These are phyloP conservation scores for Pulicaria dysenterica DNA, from an alignment of 129 eudicot genomes.

Conservation along the genomic window DNA sequence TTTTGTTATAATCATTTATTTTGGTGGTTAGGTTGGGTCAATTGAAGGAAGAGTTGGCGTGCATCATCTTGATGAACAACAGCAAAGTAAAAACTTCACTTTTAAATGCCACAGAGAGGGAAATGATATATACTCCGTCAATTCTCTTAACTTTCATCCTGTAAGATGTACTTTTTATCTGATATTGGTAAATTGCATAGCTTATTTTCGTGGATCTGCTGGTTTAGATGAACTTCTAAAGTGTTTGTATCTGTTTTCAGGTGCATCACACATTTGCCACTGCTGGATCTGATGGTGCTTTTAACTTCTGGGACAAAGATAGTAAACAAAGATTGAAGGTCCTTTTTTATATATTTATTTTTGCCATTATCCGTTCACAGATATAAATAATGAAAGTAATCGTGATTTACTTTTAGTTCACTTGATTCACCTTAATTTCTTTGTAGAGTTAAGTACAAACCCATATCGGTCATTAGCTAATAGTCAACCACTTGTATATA, in stretches of 20 bases:
- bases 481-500: not conserved
- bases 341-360: not conserved
- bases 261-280: conserved; percentile 91
- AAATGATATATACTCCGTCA: conserved; percentile 89
- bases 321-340: conserved; percentile 99
- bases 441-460: not conserved
- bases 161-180: conserved; percentile 49
- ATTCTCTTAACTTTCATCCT: conserved; percentile 89
- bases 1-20: conserved; percentile 5
- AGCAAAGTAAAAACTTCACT: conserved; percentile 81
- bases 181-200: conserved; percentile 15
- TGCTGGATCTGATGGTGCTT: conserved; percentile 97
- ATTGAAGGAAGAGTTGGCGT: conserved; percentile 99
- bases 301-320: conserved; percentile 96
- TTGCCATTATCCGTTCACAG: conserved; percentile 10
- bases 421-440: not conserved
- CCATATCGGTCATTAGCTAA: conserved; percentile 6
- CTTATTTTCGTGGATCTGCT: not conserved
- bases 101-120: conserved; percentile 97
- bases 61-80: conserved; percentile 92
- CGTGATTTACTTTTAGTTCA: not conserved
- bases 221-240: conserved; percentile 9
- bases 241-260: conserved; percentile 39
- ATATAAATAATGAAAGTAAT: not conserved
- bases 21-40: conserved; percentile 77